A percentile compares a stretch with the other conserved stretches of the same genome.
phyloP scores from a whole-genome alignment of 2,329 filamentous ascomycete species.

The Trichophaea hybrida region DNA sequence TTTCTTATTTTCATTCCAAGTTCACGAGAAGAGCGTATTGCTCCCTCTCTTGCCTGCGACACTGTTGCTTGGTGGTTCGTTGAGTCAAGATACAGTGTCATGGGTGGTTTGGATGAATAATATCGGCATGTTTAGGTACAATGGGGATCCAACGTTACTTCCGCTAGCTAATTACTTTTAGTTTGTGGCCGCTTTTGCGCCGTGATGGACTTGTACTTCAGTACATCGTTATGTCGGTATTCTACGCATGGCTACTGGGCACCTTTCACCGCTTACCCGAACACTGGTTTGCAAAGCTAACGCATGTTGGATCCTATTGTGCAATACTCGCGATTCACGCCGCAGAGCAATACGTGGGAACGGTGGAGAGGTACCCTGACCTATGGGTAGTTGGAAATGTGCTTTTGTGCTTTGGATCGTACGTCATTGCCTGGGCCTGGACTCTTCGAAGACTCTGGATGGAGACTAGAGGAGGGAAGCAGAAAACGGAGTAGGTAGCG shows the following conservation, averaged over 20 bases:
- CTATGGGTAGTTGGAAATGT: conserved; percentile 90
- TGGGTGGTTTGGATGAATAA: conserved; percentile 94
- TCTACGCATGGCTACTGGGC: conserved; percentile 86
- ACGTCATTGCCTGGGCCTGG: conserved; percentile 81
- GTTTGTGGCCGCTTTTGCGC: conserved; percentile 78
- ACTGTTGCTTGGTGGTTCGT: conserved; percentile 63
- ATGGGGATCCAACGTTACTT: background rate
- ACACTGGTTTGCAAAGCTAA: conserved; percentile 46
- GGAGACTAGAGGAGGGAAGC: conserved; percentile 23
- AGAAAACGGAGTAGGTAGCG: conserved; percentile 13
- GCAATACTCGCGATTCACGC: conserved; percentile 72
- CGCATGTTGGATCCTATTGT: conserved; percentile 64
- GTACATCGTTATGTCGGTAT: conserved; percentile 66
- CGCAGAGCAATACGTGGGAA: conserved; percentile 50
- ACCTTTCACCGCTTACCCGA: conserved; percentile 48
- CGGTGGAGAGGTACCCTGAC: conserved; percentile 70
- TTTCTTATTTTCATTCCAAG: conserved; percentile 94
- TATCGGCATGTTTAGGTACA: conserved; percentile 24
- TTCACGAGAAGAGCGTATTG: conserved; percentile 94
- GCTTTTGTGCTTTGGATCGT: conserved; percentile 69
- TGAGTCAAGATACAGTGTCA: conserved; percentile 60
- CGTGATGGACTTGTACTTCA: conserved; percentile 73
- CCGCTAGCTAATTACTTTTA: conserved; percentile 65
- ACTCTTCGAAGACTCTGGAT: conserved; percentile 52
- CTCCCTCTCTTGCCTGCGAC: conserved; percentile 91